Evolutionary conservation across 805 yeast species (phyloP).

Genomic region (Barnettozyma sucrosica): DNA sequence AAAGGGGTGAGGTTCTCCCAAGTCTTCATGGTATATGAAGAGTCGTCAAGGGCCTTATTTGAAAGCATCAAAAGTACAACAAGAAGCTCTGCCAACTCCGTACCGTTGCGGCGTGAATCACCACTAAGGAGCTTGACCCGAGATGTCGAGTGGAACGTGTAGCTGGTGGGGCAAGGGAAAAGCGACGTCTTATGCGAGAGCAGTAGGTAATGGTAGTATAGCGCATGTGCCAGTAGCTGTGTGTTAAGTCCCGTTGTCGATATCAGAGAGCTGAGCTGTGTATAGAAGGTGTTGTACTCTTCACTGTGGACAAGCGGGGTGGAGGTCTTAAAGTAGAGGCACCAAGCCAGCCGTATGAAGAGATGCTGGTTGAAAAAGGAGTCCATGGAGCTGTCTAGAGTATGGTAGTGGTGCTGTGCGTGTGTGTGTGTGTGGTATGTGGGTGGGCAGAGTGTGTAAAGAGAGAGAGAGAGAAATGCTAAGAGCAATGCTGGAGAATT

Average conservation of each 20-base stretch:
- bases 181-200: conserved; percentile 13
- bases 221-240: conserved; percentile 14
- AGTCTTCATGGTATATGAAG: conserved; percentile 44
- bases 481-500: background rate
- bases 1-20: conserved; percentile 33
- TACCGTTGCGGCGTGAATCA: background rate
- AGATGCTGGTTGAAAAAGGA: conserved; percentile 1
- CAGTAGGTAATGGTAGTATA: conserved; percentile 17
- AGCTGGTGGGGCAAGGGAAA: background rate
- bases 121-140: conserved; percentile 12
- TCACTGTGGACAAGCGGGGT: background rate
- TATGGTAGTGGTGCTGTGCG: no score
- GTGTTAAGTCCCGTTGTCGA: conserved; percentile 17
- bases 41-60: conserved; percentile 45
- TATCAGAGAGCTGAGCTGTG: conserved; percentile 13
- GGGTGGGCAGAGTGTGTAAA: no score
- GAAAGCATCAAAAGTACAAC: conserved; percentile 30
- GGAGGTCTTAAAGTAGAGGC: conserved; percentile 9
- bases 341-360: conserved; percentile 17
- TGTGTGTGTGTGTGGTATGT: no score
- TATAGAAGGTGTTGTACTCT: conserved; percentile 1
- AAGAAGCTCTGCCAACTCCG: conserved; percentile 21
- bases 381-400: background rate
- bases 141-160: conserved; percentile 6
- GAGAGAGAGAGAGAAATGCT: background rate